Conservation (phyloP, 1,139 yeast genomes). For the Saccharomycopsis hybrid region DNA sequence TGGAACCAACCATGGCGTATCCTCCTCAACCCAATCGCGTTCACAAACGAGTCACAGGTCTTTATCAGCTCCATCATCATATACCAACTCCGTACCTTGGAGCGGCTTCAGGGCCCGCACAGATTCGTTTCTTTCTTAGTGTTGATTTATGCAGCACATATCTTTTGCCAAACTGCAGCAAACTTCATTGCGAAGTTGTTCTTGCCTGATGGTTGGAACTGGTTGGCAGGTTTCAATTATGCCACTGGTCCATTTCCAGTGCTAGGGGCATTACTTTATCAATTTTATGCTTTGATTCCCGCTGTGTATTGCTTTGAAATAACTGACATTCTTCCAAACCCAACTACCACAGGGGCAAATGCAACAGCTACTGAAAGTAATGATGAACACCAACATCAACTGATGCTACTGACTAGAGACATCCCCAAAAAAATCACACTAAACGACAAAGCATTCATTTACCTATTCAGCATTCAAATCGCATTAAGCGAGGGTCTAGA, state of each 20-base stretch:
- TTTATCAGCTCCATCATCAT: slow-evolving; percentile 16
- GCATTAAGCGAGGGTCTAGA: slow-evolving; percentile 15
- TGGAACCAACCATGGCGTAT: slow-evolving; percentile 20
- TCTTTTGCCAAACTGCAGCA: not conserved
- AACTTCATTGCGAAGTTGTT: slow-evolving; percentile 11
- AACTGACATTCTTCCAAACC: slow-evolving; percentile 14
- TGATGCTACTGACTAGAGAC: no score
- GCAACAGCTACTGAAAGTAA: not conserved
- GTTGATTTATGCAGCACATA: slow-evolving; percentile 7
- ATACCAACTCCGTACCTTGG: slow-evolving; percentile 13
- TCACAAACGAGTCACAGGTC: slow-evolving; percentile 20
- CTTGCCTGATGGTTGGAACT: slow-evolving; percentile 14
- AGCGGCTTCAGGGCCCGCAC: slow-evolving; percentile 12
- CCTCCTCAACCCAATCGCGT: slow-evolving; percentile 11
- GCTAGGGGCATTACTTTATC: slow-evolving; percentile 17
- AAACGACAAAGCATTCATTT: slow-evolving; percentile 17
- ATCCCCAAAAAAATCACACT: slow-evolving; percentile 2
- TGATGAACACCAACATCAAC: no score
- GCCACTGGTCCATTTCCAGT: slow-evolving; percentile 18
- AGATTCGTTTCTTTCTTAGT: slow-evolving; percentile 12
- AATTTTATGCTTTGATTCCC: slow-evolving; percentile 14
- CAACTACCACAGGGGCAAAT: no score
- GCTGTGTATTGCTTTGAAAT: slow-evolving; percentile 16
- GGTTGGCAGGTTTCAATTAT: slow-evolving; percentile 12
- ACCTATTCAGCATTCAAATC: slow-evolving; percentile 13